Evolutionary conservation across 2,329 filamentous ascomycete species (phyloP).

Genomic region (Colletotrichum zoysiae): DNA sequence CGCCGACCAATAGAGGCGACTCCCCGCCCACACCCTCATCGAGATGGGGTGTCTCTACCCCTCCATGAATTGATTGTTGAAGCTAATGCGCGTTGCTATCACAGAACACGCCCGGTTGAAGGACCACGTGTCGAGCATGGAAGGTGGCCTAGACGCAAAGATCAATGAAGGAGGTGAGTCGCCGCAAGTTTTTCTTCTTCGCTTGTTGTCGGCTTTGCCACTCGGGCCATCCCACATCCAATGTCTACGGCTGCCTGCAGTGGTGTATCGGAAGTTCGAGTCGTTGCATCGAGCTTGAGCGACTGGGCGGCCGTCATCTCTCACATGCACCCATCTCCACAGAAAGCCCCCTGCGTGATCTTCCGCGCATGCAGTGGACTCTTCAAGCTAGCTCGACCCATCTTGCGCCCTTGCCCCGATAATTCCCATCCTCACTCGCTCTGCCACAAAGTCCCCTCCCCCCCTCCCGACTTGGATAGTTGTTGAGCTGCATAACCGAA

Average conservation of each 20-base stretch:
- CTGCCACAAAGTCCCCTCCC: background rate
- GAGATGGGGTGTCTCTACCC: conserved; percentile 23
- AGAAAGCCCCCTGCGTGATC: conserved; percentile 51
- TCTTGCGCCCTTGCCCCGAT: conserved; percentile 31
- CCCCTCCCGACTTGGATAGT: conserved; percentile 13
- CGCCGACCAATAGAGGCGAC: conserved; percentile 15
- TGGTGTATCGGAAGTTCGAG: conserved; percentile 29
- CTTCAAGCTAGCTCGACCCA: conserved; percentile 48
- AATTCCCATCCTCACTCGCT: background rate
- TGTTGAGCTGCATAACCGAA: conserved; percentile 30
- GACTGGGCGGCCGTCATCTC: conserved; percentile 18
- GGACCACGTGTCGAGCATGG: conserved; percentile 88
- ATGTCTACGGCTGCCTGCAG: conserved; percentile 48
- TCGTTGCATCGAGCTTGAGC: conserved; percentile 13
- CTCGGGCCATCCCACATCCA: conserved; percentile 44
- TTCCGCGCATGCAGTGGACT: conserved; percentile 49
- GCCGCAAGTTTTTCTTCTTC: conserved; percentile 30
- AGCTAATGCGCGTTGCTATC: conserved; percentile 54
- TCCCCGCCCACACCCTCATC: conserved; percentile 38
- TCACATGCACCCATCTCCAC: conserved; percentile 40
- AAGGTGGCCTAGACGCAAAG: conserved; percentile 88
- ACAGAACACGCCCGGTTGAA: conserved; percentile 92
- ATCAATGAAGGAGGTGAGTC: conserved; percentile 92
- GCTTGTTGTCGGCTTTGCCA: conserved; percentile 47
- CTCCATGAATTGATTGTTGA: conserved; percentile 40